Conservation (phyloP, 441 rosid genomes). For the Brassica balearica region DNA sequence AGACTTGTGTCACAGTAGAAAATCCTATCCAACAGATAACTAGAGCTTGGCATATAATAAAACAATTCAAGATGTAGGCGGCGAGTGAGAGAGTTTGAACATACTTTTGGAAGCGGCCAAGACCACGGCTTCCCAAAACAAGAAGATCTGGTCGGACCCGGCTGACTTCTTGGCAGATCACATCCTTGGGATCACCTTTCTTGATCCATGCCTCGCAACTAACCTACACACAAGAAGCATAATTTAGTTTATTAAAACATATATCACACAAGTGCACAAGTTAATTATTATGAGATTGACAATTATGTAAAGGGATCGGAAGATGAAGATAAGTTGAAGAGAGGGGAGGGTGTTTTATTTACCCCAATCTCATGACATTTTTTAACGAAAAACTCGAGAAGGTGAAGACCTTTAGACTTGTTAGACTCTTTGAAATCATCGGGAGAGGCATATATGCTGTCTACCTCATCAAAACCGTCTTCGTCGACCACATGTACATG, state of each 20-base stretch:
- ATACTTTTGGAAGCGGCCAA: conserved; percentile 91
- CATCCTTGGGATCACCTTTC: conserved; percentile 90
- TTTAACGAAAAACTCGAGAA: conserved; percentile 77
- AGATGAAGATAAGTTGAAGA: not conserved
- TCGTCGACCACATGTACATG: conserved; percentile 91
- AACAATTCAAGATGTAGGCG: not conserved
- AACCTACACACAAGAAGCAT: conserved; percentile 51
- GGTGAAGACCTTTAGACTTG: conserved; percentile 69
- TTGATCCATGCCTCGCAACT: conserved; percentile 87
- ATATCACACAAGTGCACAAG: not conserved
- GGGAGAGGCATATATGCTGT: conserved; percentile 82
- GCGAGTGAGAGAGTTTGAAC: not conserved
- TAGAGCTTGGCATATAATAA: not conserved
- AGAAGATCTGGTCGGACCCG: conserved; percentile 83
- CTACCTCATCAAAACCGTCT: conserved; percentile 88
- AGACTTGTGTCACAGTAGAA: not conserved
- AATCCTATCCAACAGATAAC: not conserved
- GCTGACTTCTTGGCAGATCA: conserved; percentile 81
- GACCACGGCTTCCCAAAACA: conserved; percentile 87
- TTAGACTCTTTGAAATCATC: conserved; percentile 70
- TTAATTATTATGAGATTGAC: not conserved
- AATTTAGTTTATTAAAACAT: not conserved
- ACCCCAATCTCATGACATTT: conserved; percentile 88
- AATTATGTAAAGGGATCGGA: conserved; percentile 4
- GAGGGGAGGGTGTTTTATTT: conserved; percentile 14